A percentile compares a stretch with the other conserved stretches of the same genome.
These are phyloP conservation scores for Canna indica DNA, from an alignment of 176 grass and related monocot species.

Conservation along the genomic window DNA sequence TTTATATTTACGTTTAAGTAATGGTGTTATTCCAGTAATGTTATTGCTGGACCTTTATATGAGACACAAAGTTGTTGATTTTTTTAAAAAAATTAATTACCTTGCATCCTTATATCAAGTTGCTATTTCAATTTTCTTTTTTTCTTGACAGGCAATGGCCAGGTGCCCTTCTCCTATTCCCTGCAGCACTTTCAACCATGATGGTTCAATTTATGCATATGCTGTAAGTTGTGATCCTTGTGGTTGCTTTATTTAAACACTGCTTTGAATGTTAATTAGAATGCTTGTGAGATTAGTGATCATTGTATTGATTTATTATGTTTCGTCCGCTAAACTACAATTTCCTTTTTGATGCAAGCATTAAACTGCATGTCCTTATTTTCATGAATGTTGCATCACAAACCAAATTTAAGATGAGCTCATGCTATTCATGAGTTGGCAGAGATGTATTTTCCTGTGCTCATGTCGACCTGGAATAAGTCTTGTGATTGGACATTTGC, in stretches of 20 bases:
- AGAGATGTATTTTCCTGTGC: too few species aligned
- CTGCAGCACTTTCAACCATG: slow-evolving; percentile 85
- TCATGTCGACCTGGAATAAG: too few species aligned
- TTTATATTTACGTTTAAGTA: too few species aligned
- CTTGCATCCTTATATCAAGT: background rate
- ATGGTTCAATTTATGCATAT: slow-evolving; percentile 95
- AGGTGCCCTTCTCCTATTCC: slow-evolving; percentile 75
- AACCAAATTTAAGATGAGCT: too few species aligned
- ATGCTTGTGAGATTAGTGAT: background rate
- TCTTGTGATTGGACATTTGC: too few species aligned
- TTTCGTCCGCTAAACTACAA: too few species aligned
- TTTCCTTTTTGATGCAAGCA: too few species aligned
- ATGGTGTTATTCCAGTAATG: background rate
- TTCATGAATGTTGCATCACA: too few species aligned
- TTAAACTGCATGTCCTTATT: too few species aligned
- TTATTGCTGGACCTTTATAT: background rate
- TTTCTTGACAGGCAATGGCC: slow-evolving; percentile 52
- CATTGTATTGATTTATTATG: too few species aligned
- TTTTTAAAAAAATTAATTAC: background rate
- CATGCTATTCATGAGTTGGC: too few species aligned
- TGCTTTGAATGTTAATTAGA: background rate
- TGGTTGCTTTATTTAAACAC: background rate
- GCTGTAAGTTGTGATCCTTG: slow-evolving; percentile 38
- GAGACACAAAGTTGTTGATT: background rate
- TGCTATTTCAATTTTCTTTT: background rate